Conservation (phyloP, 441 rosid genomes). For the Arabidopsis lyrata region DNA sequence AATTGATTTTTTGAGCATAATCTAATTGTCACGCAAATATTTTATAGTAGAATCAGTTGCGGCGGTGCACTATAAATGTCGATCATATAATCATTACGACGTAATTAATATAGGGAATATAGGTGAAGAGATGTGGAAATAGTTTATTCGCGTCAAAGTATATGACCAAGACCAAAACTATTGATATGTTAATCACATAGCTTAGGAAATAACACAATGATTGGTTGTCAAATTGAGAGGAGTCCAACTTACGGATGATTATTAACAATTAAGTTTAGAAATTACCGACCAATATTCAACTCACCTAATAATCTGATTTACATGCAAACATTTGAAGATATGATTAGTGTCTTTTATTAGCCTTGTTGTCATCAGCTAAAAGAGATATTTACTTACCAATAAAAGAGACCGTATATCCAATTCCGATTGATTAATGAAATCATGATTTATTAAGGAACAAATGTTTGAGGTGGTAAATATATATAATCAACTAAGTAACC, state of each 20-base stretch:
- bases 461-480: neutral
- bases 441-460: neutral
- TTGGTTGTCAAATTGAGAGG: neutral
- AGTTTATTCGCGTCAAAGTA: slow-evolving; percentile 22
- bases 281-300: neutral
- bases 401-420: slow-evolving; percentile 5
- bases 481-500: neutral
- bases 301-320: neutral
- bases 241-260: neutral
- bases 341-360: neutral
- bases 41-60: slow-evolving; percentile 18
- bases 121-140: slow-evolving; percentile 25
- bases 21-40: neutral
- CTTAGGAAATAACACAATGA: neutral
- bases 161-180: slow-evolving; percentile 28
- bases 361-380: slow-evolving; percentile 33
- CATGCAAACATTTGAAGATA: neutral
- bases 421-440: neutral
- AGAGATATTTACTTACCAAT: slow-evolving; percentile 17
- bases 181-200: neutral
- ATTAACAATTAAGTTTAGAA: neutral
- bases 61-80: slow-evolving; percentile 40
- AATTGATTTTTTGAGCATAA: neutral
- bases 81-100: slow-evolving; percentile 30
- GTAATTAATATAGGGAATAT: slow-evolving; percentile 4